phyloP scores from a whole-genome alignment of 1,284 basidiomycete species.

The Stereum hirsutum region DNA sequence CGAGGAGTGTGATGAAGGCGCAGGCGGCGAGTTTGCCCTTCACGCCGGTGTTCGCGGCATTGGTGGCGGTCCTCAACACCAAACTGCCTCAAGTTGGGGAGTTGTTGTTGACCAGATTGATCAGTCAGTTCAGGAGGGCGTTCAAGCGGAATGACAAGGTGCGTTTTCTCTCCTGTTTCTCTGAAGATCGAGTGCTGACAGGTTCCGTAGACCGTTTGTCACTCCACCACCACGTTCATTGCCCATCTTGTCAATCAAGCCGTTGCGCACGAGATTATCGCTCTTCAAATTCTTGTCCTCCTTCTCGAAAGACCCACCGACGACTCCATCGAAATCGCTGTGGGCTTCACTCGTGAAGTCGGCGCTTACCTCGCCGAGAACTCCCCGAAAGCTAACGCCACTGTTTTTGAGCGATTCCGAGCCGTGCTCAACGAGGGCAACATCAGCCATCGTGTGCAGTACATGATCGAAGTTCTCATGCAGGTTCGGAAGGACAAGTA shows the following conservation, averaged over 20 bases:
- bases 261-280: constrained; percentile 91
- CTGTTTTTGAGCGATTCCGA: constrained; percentile 92
- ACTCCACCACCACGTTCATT: constrained; percentile 92
- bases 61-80: constrained; percentile 94
- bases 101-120: constrained; percentile 78
- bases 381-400: constrained; percentile 89
- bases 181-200: not conserved
- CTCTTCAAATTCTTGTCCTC: constrained; percentile 90
- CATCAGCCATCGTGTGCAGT: constrained; percentile 95
- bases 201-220: constrained; percentile 68
- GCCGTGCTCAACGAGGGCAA: constrained; percentile 92
- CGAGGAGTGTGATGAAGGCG: constrained; percentile 95
- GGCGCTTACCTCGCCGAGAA: constrained; percentile 93
- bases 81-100: constrained; percentile 97
- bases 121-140: constrained; percentile 91
- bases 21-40: constrained; percentile 95
- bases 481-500: constrained; percentile 97
- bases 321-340: constrained; percentile 97
- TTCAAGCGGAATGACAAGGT: constrained; percentile 99
- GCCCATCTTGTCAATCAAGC: constrained; percentile 96
- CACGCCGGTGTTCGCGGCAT: constrained; percentile 93
- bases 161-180: constrained; percentile 16
- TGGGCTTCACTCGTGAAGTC: constrained; percentile 95
- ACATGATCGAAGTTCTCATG: constrained; percentile 99
- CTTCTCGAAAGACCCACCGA: constrained; percentile 94